Base-by-base conservation (phyloP, 345 rosid species). In the Adansonia digitata region DNA sequence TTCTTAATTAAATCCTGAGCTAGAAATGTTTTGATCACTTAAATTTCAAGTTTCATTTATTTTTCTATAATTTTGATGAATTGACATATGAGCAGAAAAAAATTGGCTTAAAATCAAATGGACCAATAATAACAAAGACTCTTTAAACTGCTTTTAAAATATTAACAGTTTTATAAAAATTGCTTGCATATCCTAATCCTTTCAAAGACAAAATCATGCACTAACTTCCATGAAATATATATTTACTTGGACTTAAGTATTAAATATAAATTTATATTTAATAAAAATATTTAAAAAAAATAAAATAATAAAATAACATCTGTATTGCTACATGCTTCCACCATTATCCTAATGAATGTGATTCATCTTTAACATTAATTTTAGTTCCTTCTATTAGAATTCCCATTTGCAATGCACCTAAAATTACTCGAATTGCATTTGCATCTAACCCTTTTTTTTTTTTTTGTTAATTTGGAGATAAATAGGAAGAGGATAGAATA, bases 401-500 rank as follows among this genome's bases (percentile, higher is more conserved):
- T 49, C 10, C 55, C 9, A n/a, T 17, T 51, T 51, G 22, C 56
- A 51, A 51, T 51, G 56, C n/a, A 18, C 24, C 11, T 51, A 51
- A 56, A 24, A 55, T 20, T 2, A 20, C 27, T 20, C 4, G 24
- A 53, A 53, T 53, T 53, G 59, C 27, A 65, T 57, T 15, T 48
- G n/a, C 7, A 48, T 15, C 57, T 35, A 46, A 66, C 45, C 57
- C 55, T 59, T n/a, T 40, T 39, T 34, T 52, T n/a, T n/a, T 15
- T 17, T 51, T 51, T 6, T 3, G 27, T 46, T 17, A 8, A 49
- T 57, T 40, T n/a, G 46, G 27, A 26, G 15, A 59, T 48, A 11
- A 5, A 22, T 10, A 29, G 42, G 8, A 15, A 40, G 4, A 8
- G n/a, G 79, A 79, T 82, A 74, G 73, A 67, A 60, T 53, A 81